phyloP scores from a whole-genome alignment of 179 eudicot species.

The Silene noctiflora region DNA sequence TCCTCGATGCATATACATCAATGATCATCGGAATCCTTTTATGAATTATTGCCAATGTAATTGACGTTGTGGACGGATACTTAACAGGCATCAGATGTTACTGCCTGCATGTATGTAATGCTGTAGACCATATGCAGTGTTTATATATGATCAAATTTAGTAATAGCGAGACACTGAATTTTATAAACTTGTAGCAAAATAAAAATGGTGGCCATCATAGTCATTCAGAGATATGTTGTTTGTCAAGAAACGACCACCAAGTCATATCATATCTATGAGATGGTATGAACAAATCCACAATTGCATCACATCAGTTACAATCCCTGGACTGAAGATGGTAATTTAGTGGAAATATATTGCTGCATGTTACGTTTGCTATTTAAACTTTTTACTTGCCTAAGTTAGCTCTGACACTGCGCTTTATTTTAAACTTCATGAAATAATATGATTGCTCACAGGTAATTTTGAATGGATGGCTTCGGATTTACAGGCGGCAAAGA shows the following conservation, averaged over 20 bases:
- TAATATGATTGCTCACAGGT: slow-evolving; percentile 39
- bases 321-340: neutral
- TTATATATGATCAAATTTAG: neutral
- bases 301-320: neutral
- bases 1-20: neutral
- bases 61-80: neutral
- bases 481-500: slow-evolving; percentile 76
- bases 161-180: neutral
- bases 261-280: neutral
- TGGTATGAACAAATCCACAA: neutral
- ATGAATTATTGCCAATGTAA: neutral
- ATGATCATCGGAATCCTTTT: neutral
- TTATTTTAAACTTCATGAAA: neutral
- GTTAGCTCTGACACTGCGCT: neutral
- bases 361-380: neutral
- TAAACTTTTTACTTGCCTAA: neutral
- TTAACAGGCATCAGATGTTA: neutral
- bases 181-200: neutral
- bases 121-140: neutral
- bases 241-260: neutral
- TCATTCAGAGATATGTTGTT: neutral
- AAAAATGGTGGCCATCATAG: neutral
- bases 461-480: slow-evolving; percentile 87
- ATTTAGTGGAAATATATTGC: neutral
- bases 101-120: slow-evolving; percentile 11